phyloP scores from a whole-genome alignment of 2,329 filamentous ascomycete genomes.

The Penicillium sp. region DNA sequence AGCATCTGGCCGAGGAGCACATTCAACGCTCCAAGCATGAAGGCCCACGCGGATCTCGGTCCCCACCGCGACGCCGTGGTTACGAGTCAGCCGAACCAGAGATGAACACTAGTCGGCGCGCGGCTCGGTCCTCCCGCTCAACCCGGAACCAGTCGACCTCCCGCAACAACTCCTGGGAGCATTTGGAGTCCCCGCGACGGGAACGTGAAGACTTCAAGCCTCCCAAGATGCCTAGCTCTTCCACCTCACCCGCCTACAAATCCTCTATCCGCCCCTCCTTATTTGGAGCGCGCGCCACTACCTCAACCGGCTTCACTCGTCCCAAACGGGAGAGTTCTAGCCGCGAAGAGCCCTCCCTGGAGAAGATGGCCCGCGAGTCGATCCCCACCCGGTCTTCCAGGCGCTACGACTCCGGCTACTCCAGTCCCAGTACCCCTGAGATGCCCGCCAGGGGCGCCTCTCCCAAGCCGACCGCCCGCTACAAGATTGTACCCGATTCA shows the following conservation, averaged over 20 bases:
- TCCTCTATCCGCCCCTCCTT: constrained; percentile 39
- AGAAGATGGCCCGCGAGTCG: constrained; percentile 37
- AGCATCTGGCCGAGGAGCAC: constrained; percentile 45
- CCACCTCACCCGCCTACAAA: constrained; percentile 43
- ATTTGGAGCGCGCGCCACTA: constrained; percentile 41
- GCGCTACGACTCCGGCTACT: constrained; percentile 53
- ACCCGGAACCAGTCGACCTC: constrained; percentile 37
- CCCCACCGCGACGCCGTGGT: constrained; percentile 39
- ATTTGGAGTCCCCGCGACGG: constrained; percentile 34
- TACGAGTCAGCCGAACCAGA: constrained; percentile 43
- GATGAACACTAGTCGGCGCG: constrained; percentile 37
- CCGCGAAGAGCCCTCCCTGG: constrained; percentile 36
- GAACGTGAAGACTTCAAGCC: constrained; percentile 36
- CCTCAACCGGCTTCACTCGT: constrained; percentile 36
- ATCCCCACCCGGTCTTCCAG: constrained; percentile 44
- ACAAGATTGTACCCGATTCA: constrained; percentile 41
- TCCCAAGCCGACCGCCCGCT: constrained; percentile 42
- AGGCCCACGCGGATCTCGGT: constrained; percentile 41
- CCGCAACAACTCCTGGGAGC: constrained; percentile 41
- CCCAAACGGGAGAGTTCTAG: constrained; percentile 38
- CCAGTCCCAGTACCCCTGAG: constrained; percentile 53
- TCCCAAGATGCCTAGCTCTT: constrained; percentile 45
- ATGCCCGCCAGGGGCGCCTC: constrained; percentile 42
- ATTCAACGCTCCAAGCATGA: constrained; percentile 45
- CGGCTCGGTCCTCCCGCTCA: constrained; percentile 40